These are phyloP conservation scores for Pythium phragmitis DNA, from an alignment of 352 stramenopile genomes.

Conservation along the genomic window DNA sequence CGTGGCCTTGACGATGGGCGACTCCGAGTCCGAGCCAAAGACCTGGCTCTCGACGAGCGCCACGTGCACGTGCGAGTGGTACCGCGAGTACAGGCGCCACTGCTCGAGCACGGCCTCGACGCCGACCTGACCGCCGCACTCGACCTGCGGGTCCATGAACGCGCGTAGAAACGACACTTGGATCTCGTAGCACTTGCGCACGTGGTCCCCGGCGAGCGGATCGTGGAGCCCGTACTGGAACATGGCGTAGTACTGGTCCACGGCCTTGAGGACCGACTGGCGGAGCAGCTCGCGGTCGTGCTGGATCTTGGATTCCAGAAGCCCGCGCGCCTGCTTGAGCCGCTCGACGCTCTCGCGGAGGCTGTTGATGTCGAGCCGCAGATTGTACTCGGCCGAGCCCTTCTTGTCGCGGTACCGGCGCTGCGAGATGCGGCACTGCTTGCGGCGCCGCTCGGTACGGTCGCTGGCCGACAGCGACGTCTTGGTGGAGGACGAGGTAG, in stretches of 20 bases:
- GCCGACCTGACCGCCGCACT: slow-evolving; percentile 38
- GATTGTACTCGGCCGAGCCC: slow-evolving; percentile 61
- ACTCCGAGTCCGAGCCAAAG: slow-evolving; percentile 38
- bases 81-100: slow-evolving; percentile 59
- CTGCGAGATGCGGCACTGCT: slow-evolving; percentile 69
- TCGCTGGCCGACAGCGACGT: slow-evolving; percentile 13
- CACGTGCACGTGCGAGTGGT: slow-evolving; percentile 47
- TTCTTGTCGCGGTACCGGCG: slow-evolving; percentile 71
- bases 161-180: slow-evolving; percentile 48
- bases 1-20: slow-evolving; percentile 51
- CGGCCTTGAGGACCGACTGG: slow-evolving; percentile 45
- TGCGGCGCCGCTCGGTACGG: slow-evolving; percentile 42
- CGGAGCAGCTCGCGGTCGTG: slow-evolving; percentile 35
- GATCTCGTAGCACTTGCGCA: slow-evolving; percentile 48
- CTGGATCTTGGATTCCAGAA: slow-evolving; percentile 51
- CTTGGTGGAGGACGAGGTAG: not conserved
- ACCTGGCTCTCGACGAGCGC: slow-evolving; percentile 36
- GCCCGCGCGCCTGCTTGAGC: slow-evolving; percentile 35
- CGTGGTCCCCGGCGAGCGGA: slow-evolving; percentile 33
- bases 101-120: slow-evolving; percentile 50
- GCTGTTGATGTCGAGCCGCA: slow-evolving; percentile 62
- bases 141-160: slow-evolving; percentile 50
- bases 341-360: slow-evolving; percentile 59
- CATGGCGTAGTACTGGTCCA: slow-evolving; percentile 65
- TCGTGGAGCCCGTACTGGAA: slow-evolving; percentile 59